Percentiles rank a stretch among this genome's conserved stretches.
These are phyloP conservation scores for Ogataea minuta DNA, from an alignment of 805 yeast species.

Conservation along the genomic window DNA sequence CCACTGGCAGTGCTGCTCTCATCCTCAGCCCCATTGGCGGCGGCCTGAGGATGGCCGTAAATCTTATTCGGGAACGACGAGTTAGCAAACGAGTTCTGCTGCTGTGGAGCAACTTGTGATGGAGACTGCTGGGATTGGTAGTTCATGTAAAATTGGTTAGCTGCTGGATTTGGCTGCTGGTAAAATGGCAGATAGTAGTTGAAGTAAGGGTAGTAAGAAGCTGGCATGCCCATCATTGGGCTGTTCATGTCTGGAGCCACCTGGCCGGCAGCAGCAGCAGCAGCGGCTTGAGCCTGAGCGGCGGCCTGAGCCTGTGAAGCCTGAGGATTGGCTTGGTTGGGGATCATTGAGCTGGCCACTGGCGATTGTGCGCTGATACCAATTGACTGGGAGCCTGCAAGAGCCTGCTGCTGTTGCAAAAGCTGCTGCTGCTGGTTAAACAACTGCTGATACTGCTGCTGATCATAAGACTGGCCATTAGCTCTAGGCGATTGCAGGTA, in stretches of 20 bases:
- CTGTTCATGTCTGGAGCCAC: slow-evolving; percentile 26
- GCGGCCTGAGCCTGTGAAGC: slow-evolving; percentile 18
- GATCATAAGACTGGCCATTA: slow-evolving; percentile 27
- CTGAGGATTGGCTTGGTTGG: slow-evolving; percentile 16
- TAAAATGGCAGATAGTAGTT: slow-evolving; percentile 33
- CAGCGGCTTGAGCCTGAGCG: slow-evolving; percentile 19
- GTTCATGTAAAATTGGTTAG: slow-evolving; percentile 30
- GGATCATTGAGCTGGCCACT: slow-evolving; percentile 19
- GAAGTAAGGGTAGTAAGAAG: slow-evolving; percentile 32
- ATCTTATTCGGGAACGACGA: slow-evolving; percentile 27
- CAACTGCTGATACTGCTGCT: slow-evolving; percentile 26
- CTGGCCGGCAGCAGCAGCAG: slow-evolving; percentile 19
- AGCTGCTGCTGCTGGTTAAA: slow-evolving; percentile 24
- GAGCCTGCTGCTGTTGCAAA: slow-evolving; percentile 20
- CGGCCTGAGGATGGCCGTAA: slow-evolving; percentile 29
- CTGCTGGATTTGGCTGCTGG: slow-evolving; percentile 30
- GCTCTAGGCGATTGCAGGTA: slow-evolving; percentile 26
- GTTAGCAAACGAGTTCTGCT: slow-evolving; percentile 23
- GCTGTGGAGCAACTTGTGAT: slow-evolving; percentile 22
- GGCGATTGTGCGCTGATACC: slow-evolving; percentile 23
- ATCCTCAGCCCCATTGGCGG: slow-evolving; percentile 18
- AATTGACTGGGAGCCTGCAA: slow-evolving; percentile 16
- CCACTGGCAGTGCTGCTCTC: slow-evolving; percentile 13
- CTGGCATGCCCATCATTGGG: slow-evolving; percentile 34
- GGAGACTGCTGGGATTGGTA: slow-evolving; percentile 27